phyloP scores from a whole-genome alignment of 1,284 basidiomycete genomes.

The Malassezia pachydermatis region DNA sequence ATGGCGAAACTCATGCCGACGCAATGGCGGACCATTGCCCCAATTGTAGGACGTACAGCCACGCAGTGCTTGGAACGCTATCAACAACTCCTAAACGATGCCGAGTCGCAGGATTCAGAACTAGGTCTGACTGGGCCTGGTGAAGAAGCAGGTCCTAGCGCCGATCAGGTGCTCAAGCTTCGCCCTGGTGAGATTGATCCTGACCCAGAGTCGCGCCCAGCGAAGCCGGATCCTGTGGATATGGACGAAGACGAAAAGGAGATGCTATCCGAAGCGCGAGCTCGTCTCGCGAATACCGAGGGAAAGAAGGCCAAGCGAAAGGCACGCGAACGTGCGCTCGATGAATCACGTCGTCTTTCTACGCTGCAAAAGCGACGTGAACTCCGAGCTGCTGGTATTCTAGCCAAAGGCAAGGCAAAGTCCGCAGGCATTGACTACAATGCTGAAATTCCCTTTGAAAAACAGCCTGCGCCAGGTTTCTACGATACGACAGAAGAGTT shows the following conservation, averaged over 20 bases:
- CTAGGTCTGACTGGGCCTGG: slow-evolving; percentile 70
- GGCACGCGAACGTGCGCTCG: slow-evolving; percentile 70
- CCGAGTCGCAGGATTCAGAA: slow-evolving; percentile 52
- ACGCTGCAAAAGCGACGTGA: slow-evolving; percentile 97
- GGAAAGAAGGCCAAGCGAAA: slow-evolving; percentile 99
- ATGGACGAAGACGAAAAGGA: slow-evolving; percentile 99
- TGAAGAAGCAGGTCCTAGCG: slow-evolving; percentile 64
- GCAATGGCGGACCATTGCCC: slow-evolving; percentile 98
- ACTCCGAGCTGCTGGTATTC: slow-evolving; percentile 92
- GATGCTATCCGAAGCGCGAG: slow-evolving; percentile 97
- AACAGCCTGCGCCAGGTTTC: slow-evolving; percentile 86
- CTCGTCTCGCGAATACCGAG: slow-evolving; percentile 94
- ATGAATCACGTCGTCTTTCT: slow-evolving; percentile 86
- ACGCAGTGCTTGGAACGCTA: slow-evolving; percentile 97
- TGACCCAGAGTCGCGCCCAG: slow-evolving; percentile 95
- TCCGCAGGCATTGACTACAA: slow-evolving; percentile 99
- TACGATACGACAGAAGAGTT: slow-evolving; percentile 94
- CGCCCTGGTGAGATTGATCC: slow-evolving; percentile 96
- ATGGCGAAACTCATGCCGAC: slow-evolving; percentile 98
- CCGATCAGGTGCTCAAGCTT: slow-evolving; percentile 77
- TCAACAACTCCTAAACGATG: slow-evolving; percentile 93
- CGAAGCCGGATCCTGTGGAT: slow-evolving; percentile 94
- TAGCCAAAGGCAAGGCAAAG: slow-evolving; percentile 68
- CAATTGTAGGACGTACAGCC: slow-evolving; percentile 95
- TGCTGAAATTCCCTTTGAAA: slow-evolving; percentile 96